phyloP scores from a whole-genome alignment of 345 rosid species.

The Gynandropsis gynandra region DNA sequence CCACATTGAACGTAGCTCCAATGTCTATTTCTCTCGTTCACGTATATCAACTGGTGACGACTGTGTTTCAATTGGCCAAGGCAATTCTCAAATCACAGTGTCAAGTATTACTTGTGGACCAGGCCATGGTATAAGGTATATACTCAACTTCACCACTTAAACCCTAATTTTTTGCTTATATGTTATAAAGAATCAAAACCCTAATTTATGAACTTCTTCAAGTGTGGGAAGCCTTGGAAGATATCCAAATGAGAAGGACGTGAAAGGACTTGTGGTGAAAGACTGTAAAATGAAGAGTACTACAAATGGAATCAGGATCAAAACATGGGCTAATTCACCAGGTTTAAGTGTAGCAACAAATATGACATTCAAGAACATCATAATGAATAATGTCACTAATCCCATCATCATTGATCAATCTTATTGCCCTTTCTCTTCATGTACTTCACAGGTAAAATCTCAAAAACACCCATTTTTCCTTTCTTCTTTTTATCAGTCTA shows the following conservation, averaged over 20 bases:
- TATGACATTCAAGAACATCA: conserved; percentile 48
- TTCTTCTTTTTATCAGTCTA: background rate
- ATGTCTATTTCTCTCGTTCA: conserved; percentile 25
- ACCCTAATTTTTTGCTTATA: background rate
- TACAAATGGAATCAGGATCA: conserved; percentile 48
- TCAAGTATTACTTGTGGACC: conserved; percentile 38
- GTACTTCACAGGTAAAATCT: conserved; percentile 34
- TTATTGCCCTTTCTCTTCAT: conserved; percentile 46
- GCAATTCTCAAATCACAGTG: conserved; percentile 29
- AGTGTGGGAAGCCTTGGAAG: conserved; percentile 59
- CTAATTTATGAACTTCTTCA: conserved; percentile 7
- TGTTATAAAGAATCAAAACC: background rate
- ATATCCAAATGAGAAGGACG: conserved; percentile 42
- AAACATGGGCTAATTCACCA: conserved; percentile 57
- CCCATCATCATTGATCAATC: conserved; percentile 55
- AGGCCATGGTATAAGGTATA: conserved; percentile 31
- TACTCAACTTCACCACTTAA: background rate
- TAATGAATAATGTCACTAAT: conserved; percentile 43
- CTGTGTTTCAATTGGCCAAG: conserved; percentile 41
- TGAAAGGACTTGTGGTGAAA: conserved; percentile 40
- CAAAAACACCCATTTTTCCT: background rate
- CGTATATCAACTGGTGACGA: conserved; percentile 52
- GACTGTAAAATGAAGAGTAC: conserved; percentile 44
- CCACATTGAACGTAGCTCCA: conserved; percentile 33
- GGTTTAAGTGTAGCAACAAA: conserved; percentile 48